Evolutionary conservation across 495 filamentous ascomycete genomes (phyloP).

Genomic region (Trichocladium uniseriatum): DNA sequence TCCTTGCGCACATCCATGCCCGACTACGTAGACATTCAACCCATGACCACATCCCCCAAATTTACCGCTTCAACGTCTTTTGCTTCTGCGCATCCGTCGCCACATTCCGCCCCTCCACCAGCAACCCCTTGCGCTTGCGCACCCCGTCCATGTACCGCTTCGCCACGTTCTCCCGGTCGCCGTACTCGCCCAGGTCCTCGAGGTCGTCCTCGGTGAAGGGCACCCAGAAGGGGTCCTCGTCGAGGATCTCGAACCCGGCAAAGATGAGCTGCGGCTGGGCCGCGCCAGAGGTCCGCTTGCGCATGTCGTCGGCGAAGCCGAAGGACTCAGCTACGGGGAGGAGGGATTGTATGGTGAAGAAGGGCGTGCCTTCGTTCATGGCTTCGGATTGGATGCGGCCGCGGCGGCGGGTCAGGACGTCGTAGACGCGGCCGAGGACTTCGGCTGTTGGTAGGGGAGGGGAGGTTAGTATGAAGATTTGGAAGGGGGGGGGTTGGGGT

Average conservation of each 20-base stretch:
- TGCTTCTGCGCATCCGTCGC: constrained; percentile 88
- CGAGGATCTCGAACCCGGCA: constrained; percentile 79
- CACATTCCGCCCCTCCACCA: constrained; percentile 66
- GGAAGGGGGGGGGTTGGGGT: background rate
- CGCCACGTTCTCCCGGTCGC: constrained; percentile 88
- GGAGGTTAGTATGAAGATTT: constrained; percentile 3
- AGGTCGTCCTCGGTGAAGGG: constrained; percentile 93
- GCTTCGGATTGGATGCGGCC: constrained; percentile 82
- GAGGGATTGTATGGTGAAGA: constrained; percentile 82
- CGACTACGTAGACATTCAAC: background rate
- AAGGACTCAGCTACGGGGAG: constrained; percentile 92
- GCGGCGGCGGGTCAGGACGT: constrained; percentile 80
- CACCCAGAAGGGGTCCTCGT: constrained; percentile 95
- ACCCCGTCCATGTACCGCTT: constrained; percentile 93
- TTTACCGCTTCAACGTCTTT: constrained; percentile 93
- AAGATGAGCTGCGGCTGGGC: constrained; percentile 91
- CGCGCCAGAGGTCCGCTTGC: constrained; percentile 82
- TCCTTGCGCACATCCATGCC: no score
- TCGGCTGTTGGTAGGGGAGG: constrained; percentile 49
- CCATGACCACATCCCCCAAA: background rate
- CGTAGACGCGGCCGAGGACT: constrained; percentile 90
- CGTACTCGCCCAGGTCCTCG: constrained; percentile 90
- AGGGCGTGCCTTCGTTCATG: constrained; percentile 91
- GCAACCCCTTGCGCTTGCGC: constrained; percentile 71
- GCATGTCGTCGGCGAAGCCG: constrained; percentile 91